Conservation (phyloP, 1,284 basidiomycete species). For the Moesziomyces parantarcticus region DNA sequence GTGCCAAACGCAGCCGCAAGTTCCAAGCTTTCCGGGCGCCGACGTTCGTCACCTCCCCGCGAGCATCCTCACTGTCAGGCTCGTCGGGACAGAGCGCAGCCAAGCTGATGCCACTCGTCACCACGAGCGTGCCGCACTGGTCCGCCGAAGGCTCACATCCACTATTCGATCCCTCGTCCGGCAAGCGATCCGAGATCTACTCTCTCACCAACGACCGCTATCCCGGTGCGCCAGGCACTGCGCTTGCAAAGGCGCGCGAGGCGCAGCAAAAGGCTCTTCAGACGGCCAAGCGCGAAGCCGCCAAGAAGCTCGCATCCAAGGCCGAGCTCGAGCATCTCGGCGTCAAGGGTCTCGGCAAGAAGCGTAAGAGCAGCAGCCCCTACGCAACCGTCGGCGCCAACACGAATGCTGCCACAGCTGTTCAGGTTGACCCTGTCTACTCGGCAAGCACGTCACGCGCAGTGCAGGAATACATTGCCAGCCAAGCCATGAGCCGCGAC, state of each 20-base stretch:
- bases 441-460: conserved; percentile 14
- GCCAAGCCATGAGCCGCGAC: conserved; percentile 42
- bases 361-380: conserved; percentile 62
- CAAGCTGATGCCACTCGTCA: conserved; percentile 33
- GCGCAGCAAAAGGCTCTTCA: conserved; percentile 44
- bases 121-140: conserved; percentile 45
- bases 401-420: neutral
- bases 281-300: conserved; percentile 49
- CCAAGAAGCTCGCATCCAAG: conserved; percentile 50
- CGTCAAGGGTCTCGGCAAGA: conserved; percentile 57
- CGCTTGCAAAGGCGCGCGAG: conserved; percentile 55
- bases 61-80: neutral
- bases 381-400: conserved; percentile 40
- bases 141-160: conserved; percentile 45
- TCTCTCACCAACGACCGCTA: conserved; percentile 63
- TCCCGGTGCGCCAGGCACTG: conserved; percentile 60
- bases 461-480: conserved; percentile 2
- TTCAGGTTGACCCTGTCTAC: conserved; percentile 15
- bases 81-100: neutral
- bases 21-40: conserved; percentile 46
- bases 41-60: conserved; percentile 9
- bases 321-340: conserved; percentile 62
- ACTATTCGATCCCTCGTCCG: conserved; percentile 41
- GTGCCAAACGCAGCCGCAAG: conserved; percentile 39
- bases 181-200: conserved; percentile 51